Base-by-base conservation (phyloP, 225 moss, liverwort and hornwort genomes). In the Physcomitrellopsis africana region DNA sequence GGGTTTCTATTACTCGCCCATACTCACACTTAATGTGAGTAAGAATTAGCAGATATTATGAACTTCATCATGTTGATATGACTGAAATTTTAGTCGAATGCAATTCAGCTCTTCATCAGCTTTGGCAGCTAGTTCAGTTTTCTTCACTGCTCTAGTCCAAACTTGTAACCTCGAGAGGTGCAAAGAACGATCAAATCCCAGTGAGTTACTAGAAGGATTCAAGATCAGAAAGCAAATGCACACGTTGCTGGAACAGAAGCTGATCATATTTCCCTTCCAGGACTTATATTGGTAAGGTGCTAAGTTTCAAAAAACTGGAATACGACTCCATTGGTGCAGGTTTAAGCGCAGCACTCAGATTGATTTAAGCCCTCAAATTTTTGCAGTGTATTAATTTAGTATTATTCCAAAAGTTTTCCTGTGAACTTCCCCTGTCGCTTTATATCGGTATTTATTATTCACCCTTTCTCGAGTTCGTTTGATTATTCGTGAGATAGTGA, bases 11-110 rank as follows among this genome's bases (percentile, higher is more conserved):
- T 53, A 73, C 41, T 52, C 22, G 42, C 53, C 24, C 63, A 37
- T 51, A 64, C 12, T 52, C 16, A 1, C 23, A 53, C 63, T 64
- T 53, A 27, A 64, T 41, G 41, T 73, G 41, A 37, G 3, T 60
- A 55, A 22, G 19, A 55, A 55, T 55, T 10, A 73, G 51, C 62
- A 70, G 70, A 44, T 57, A 22, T 44, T 57, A 44, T 57, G 22
- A 62, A 70, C 57, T 57, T 70, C 70, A 56, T 41, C 19, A 57
- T 24, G 44, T 24, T 70, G 24, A 44, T 57, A 55, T 22, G 20
- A n/a, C 23, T 70, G 14, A 24, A 44, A 44, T 17, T 57, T 70
- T 56, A 56, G 43, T 56, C 29, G 27, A 11, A 44, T 57, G 16
- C 10, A 16, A 20, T 37, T 37, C 32, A 37, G 4, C 20, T 43